phyloP scores from a whole-genome alignment of 805 yeast genomes.

The Teunomyces tritomae region DNA sequence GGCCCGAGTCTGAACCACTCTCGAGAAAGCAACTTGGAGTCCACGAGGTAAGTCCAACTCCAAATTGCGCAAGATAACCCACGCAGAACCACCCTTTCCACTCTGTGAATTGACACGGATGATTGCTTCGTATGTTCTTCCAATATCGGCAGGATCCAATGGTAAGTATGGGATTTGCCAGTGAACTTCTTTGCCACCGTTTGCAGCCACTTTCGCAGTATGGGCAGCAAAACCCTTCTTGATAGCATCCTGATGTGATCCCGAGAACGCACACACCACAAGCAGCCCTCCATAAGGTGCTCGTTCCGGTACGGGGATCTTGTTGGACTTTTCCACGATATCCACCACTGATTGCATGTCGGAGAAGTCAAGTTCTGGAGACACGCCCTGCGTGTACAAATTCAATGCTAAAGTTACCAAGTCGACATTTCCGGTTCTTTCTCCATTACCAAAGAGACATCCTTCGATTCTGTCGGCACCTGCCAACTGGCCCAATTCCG shows the following conservation, averaged over 20 bases:
- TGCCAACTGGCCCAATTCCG: constrained; percentile 76
- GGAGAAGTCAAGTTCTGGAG: constrained; percentile 69
- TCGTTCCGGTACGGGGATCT: constrained; percentile 74
- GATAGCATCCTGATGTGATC: constrained; percentile 87
- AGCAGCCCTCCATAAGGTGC: constrained; percentile 83
- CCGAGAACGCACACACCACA: constrained; percentile 80
- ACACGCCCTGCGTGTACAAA: constrained; percentile 74
- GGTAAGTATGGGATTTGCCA: constrained; percentile 85
- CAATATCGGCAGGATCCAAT: constrained; percentile 80
- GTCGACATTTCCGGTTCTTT: constrained; percentile 85
- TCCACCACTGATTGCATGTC: constrained; percentile 66
- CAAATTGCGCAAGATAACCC: constrained; percentile 74
- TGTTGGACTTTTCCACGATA: constrained; percentile 74
- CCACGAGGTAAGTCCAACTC: constrained; percentile 82
- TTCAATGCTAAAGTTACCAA: constrained; percentile 75
- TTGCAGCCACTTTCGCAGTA: constrained; percentile 35
- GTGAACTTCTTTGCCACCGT: constrained; percentile 33
- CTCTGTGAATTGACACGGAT: constrained; percentile 85
- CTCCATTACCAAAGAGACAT: constrained; percentile 82
- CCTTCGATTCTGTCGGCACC: constrained; percentile 92
- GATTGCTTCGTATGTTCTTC: constrained; percentile 89
- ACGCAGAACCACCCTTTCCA: constrained; percentile 88
- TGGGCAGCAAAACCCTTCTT: constrained; percentile 70
- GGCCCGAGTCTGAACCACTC: constrained; percentile 65
- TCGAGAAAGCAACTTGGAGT: constrained; percentile 72